phyloP scores from a whole-genome alignment of 2,329 filamentous ascomycete genomes.

The Trichophyton mentagrophytes region DNA sequence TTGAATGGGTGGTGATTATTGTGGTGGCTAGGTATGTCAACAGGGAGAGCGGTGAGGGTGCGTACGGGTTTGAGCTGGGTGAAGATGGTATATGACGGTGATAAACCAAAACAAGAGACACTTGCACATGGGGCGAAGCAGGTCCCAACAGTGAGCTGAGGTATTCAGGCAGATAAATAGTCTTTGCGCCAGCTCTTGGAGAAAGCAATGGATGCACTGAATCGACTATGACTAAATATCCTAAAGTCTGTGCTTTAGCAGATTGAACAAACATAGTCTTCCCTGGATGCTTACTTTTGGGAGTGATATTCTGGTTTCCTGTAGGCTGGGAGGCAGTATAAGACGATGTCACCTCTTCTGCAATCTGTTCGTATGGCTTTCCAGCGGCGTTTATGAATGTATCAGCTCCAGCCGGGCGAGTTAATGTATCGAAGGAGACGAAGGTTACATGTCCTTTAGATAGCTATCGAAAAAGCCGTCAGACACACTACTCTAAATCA shows the following conservation, averaged over 20 bases:
- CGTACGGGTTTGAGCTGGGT: slow-evolving; percentile 26
- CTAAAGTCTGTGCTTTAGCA: slow-evolving; percentile 32
- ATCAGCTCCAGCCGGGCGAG: slow-evolving; percentile 51
- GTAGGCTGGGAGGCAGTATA: background rate
- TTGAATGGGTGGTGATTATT: slow-evolving; percentile 58
- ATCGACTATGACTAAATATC: slow-evolving; percentile 66
- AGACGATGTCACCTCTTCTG: slow-evolving; percentile 45
- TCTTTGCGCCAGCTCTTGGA: slow-evolving; percentile 25
- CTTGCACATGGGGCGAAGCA: slow-evolving; percentile 22
- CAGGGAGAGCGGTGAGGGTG: slow-evolving; percentile 57
- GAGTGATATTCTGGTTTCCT: background rate
- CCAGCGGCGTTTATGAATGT: slow-evolving; percentile 52
- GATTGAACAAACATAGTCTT: background rate
- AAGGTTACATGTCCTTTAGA: slow-evolving; percentile 60
- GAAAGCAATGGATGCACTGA: slow-evolving; percentile 54
- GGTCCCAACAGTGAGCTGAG: slow-evolving; percentile 58
- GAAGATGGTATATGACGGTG: slow-evolving; percentile 63
- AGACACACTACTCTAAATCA: background rate
- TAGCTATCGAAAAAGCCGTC: slow-evolving; percentile 15
- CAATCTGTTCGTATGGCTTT: slow-evolving; percentile 45
- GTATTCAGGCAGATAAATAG: slow-evolving; percentile 51
- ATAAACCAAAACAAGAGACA: slow-evolving; percentile 66
- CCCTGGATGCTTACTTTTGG: background rate
- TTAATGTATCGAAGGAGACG: slow-evolving; percentile 63
- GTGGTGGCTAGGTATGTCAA: slow-evolving; percentile 81